Conservation (phyloP, 768 basidiomycete genomes). For the Pilatotrama ljubarskyi region DNA sequence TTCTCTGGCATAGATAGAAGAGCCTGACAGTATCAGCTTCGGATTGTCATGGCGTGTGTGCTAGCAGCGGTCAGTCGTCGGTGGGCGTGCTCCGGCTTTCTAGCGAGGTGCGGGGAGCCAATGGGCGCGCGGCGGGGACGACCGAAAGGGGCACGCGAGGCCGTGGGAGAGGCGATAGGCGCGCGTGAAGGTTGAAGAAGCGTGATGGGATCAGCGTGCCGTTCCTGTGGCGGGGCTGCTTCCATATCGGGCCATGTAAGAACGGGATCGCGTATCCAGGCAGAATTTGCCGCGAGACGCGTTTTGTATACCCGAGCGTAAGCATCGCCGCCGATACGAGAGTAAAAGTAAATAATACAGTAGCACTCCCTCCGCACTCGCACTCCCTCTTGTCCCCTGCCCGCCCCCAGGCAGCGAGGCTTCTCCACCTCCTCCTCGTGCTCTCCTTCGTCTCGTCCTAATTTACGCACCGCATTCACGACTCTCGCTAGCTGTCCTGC, state of each 20-base stretch:
- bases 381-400: constrained; percentile 5
- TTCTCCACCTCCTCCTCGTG: background rate
- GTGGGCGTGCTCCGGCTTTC: background rate
- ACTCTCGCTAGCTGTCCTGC: constrained; percentile 3
- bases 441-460: background rate
- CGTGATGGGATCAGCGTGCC: constrained; percentile 11
- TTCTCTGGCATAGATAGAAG: constrained; percentile 1
- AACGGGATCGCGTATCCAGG: constrained; percentile 10
- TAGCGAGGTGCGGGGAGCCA: background rate
- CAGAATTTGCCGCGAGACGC: constrained; percentile 6
- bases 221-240: constrained; percentile 5
- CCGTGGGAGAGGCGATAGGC: background rate
- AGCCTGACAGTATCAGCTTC: background rate
- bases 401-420: background rate
- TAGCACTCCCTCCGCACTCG: background rate
- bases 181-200: background rate
- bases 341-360: background rate
- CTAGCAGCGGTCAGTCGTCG: background rate
- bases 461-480: background rate
- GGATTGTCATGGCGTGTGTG: background rate
- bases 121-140: background rate
- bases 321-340: background rate
- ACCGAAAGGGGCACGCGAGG: background rate
- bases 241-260: constrained; percentile 11
- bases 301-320: background rate